Base-by-base conservation (phyloP, 1,284 basidiomycete species). In the Boletus mariae region DNA sequence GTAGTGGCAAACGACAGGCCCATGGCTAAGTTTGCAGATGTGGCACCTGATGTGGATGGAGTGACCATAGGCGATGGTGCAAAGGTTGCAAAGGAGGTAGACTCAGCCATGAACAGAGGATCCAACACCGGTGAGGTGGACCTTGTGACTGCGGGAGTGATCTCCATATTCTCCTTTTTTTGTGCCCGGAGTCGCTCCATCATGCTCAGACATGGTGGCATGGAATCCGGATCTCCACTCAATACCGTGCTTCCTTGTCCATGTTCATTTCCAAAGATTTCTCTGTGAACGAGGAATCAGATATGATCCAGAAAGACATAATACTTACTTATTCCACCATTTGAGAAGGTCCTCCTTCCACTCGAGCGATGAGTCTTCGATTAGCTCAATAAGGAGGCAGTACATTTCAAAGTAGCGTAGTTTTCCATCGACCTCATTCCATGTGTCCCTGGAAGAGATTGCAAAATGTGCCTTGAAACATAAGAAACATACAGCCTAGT, bases 321-420 rank as follows among this genome's bases (percentile, higher is more conserved):
- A 26, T 15, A 35, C 49, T 35, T 12, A 50, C 49, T 17, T 50
- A 10, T 50, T 50, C 41, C 49, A 50, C 31, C 40, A 50, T 17
- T 13, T 17, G 10, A 50, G 10, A 2, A 50, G 11, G 4, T 50
- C 42, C 1, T 42, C 42, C 23, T 28, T 50, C 49, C 49, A 50
- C 12, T 25, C 5, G 1, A 5, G 13, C 2, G 15, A 3, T 11
- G 15, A 9, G 4, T 23, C 25, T 5, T 50, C 8, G 45, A 46
- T 46, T 2, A 46, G 5, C 7, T 34, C 32, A 15, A 46, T 35
- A 8, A 46, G 15, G 10, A 13, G 3, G 7, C n/a, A 10, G 13
- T 46, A 46, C 32, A 46, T 46, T 2, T 46, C 12, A 12, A 13
- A 34, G 32, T 34, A 46, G 3, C 5, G 5, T 6, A 43, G n/a